Base-by-base conservation (phyloP, 2,329 filamentous ascomycete genomes). In the Chlorencoelia australis region DNA sequence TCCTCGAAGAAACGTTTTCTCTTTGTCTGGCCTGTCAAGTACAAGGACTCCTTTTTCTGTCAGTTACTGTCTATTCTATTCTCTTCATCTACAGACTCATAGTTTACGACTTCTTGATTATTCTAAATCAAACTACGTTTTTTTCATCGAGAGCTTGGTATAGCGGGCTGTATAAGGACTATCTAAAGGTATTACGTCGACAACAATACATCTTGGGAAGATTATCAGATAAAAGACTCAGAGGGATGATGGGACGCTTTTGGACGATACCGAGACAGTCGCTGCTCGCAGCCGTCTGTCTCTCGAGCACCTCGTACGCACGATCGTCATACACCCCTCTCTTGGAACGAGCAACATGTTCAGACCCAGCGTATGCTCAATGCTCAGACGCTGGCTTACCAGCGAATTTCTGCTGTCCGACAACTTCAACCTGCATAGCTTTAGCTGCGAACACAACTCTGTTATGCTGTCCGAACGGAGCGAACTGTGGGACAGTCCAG, bases 401-500 rank as follows among this genome's bases (percentile, higher is more conserved):
- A 1, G 63, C 62, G 34, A 66, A 70, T 54, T 84, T 87, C 55
- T 86, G 81, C 64, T 88, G 82, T 53, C 59, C 68, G 3, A 42
- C 59, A 18, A 59, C 55, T 13, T 61, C 66, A 5, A 65, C 54
- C 3, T 88, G 82, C 59, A 62, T 74, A 26, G 50, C 67, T 2
- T 67, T 87, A 30, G 78, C 78, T 8, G 72, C 63, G n/a, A 62
- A 66, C 29, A 79, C 78, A 5, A 82, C 80, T 0, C 67, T 79
- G 10, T 62, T 87, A 32, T 88, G 82, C 63, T 88, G 82, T 53
- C 81, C 81, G 1, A 45, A 57, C 2, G 71, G 67, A 22, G 50
- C 49, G 22, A 64, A 66, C 49, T 88, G 82, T 61, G 48, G 59
- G n/a, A 64, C 57, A 31, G 80, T 88, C 48, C 52, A 66, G 46